Base-by-base conservation (phyloP, 192 early-diverging fungal species). In the Haplosporangium gracile region DNA sequence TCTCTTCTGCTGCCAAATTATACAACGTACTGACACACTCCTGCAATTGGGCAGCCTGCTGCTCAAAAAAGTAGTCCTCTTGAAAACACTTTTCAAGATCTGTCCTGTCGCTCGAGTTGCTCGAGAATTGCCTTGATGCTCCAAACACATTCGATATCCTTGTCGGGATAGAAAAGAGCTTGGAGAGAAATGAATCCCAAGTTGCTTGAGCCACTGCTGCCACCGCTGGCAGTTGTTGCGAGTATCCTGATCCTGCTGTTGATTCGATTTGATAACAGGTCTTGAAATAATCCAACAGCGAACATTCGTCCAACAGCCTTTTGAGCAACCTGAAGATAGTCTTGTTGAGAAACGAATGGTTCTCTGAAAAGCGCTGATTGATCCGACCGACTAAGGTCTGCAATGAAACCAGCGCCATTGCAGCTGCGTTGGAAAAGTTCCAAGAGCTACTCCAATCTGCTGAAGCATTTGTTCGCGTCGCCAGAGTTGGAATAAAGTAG, bases 331-430 rank as follows among this genome's bases (percentile, higher is more conserved):
- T 70, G 16, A 86, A 42, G 63, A 86, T 74, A 9, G 84, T 86
- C 9, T 77, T 47, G 71, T 78, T 86, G 20, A 86, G 38, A 42
- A 86, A 80, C 22, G 84, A 77, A 24, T 86, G 84, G 65, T 86
- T 80, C 60, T 86, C 74, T 11, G 77, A 71, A 29, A 86, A 86
- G 10, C 34, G 74, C 18, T 49, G 57, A 18, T 80, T 79, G 70
- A 86, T 22, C 38, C 76, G 49, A 36, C 68, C 79, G 22, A 81
- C 75, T 2, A 86, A 43, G 24, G 76, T 86, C 26, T 86, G 84
- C 36, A 78, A 38, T 18, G 84, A 77, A 2, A 86, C 63, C 1
- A 70, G 49, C 1, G 79, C 71, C 43, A 86, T 74, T 18, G 57
- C 29, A 0, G 43, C 24, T n/a, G 69, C 29, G 38, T 2, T 18